A percentile compares a stretch with the other conserved stretches of the same genome.
phyloP scores from a whole-genome alignment of 2,329 filamentous ascomycete species.

The Conoideocrella luteorostrata region DNA sequence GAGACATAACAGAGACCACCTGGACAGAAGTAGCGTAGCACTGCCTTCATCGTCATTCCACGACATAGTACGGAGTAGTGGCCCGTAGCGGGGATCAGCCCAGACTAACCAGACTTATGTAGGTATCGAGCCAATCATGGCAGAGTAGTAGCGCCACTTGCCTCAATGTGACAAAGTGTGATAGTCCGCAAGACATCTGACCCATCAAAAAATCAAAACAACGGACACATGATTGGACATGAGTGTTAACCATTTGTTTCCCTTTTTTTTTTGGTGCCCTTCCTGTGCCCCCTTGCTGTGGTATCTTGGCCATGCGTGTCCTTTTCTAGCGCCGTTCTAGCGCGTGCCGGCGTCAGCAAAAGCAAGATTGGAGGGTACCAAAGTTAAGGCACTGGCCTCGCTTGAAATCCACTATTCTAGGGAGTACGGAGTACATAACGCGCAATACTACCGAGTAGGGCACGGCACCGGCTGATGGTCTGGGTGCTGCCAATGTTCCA shows the following conservation, averaged over 20 bases:
- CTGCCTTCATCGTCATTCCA: neutral
- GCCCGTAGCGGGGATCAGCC: too few relatives aligned
- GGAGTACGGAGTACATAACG: too few relatives aligned
- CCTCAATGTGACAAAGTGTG: conserved; percentile 3
- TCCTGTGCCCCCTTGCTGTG: neutral
- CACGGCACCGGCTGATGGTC: too few relatives aligned
- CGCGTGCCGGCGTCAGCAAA: neutral
- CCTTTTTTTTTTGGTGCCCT: neutral
- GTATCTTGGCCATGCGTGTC: neutral
- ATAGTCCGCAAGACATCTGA: neutral
- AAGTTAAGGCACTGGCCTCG: neutral
- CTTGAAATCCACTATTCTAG: too few relatives aligned
- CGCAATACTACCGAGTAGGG: too few relatives aligned
- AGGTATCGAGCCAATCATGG: conserved; percentile 1
- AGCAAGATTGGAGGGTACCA: neutral
- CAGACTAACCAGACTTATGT: too few relatives aligned
- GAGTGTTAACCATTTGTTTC: neutral
- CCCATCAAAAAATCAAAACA: neutral
- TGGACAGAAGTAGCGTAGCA: too few relatives aligned
- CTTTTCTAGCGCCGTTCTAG: conserved; percentile 23
- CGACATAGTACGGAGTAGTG: neutral
- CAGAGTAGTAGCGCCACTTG: neutral
- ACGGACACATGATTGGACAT: too few relatives aligned
- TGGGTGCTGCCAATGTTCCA: too few relatives aligned
- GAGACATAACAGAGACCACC: too few relatives aligned